phyloP scores from a whole-genome alignment of 164 flowering plant genomes.

The Stephania yunnanensis region DNA sequence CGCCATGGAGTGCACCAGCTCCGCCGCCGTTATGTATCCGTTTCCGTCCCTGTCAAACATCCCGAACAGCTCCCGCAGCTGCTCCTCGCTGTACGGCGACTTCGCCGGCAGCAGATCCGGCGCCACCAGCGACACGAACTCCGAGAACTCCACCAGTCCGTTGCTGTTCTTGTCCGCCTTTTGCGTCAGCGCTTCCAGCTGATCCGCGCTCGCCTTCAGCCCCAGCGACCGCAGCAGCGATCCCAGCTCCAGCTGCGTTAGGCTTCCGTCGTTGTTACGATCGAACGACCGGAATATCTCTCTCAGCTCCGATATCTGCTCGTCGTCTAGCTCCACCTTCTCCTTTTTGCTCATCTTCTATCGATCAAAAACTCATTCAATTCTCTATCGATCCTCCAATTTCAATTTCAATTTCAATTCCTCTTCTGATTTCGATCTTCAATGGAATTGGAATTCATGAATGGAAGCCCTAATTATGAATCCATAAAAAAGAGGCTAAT shows the following conservation, averaged over 20 bases:
- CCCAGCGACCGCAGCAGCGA: constrained; percentile 78
- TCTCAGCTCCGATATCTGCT: constrained; percentile 68
- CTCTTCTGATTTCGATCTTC: background rate
- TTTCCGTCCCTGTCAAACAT: constrained; percentile 62
- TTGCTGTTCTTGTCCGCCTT: constrained; percentile 80
- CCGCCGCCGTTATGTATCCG: constrained; percentile 60
- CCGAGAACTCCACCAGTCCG: constrained; percentile 79
- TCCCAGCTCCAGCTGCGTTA: constrained; percentile 80
- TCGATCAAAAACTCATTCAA: too few relatives aligned
- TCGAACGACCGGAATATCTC: constrained; percentile 87
- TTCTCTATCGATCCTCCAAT: too few relatives aligned
- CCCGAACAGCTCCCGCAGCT: constrained; percentile 53
- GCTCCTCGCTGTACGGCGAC: constrained; percentile 74
- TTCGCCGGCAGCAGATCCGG: constrained; percentile 68
- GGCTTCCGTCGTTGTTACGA: constrained; percentile 83
- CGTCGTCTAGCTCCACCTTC: constrained; percentile 59
- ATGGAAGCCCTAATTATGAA: background rate
- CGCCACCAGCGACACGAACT: constrained; percentile 73
- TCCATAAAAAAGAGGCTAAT: background rate
- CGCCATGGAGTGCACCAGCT: constrained; percentile 68
- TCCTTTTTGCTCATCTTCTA: constrained; percentile 29
- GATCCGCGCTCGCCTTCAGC: constrained; percentile 66
- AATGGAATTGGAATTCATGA: background rate
- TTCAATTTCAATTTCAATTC: too few relatives aligned
- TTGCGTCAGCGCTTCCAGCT: constrained; percentile 56